Percentiles rank a stretch among this genome's conserved stretches.
phyloP scores from a whole-genome alignment of 2,329 filamentous ascomycete species.

The Penicillium corylophilum region DNA sequence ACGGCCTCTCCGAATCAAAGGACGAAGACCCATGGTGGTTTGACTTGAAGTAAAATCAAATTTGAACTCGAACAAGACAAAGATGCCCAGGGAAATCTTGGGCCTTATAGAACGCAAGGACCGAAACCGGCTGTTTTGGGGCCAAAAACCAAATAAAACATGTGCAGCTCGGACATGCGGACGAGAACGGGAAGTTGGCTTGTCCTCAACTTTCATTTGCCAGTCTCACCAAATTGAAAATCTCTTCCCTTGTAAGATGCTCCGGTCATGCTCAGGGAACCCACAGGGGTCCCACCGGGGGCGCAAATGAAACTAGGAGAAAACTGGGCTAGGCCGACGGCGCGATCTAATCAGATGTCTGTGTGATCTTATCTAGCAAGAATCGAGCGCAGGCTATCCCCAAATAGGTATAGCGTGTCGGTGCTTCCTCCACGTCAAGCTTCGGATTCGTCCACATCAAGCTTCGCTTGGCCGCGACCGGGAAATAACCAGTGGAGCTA shows the following conservation, averaged over 20 bases:
- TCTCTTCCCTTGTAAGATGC: neutral
- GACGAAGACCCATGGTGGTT: conserved; percentile 3
- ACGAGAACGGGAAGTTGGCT: neutral
- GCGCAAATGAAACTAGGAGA: neutral
- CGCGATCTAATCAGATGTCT: conserved; percentile 12
- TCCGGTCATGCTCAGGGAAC: neutral
- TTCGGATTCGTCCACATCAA: neutral
- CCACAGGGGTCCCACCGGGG: neutral
- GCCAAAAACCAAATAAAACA: neutral
- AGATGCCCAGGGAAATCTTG: neutral
- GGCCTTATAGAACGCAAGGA: neutral
- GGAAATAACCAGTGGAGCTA: neutral
- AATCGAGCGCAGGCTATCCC: neutral
- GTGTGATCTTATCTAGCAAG: neutral
- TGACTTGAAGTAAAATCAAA: neutral
- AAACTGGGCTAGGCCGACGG: neutral
- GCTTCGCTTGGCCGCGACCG: conserved; percentile 1
- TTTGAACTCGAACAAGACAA: neutral
- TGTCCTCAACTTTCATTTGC: neutral
- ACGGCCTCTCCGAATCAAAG: conserved; percentile 7
- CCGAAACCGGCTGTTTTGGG: neutral
- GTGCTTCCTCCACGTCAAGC: neutral
- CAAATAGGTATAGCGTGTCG: neutral
- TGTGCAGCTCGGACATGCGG: neutral
- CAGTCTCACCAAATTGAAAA: neutral